Evolutionary conservation across 2,329 filamentous ascomycete genomes (phyloP).

Genomic region (Hypoxylon sp.): DNA sequence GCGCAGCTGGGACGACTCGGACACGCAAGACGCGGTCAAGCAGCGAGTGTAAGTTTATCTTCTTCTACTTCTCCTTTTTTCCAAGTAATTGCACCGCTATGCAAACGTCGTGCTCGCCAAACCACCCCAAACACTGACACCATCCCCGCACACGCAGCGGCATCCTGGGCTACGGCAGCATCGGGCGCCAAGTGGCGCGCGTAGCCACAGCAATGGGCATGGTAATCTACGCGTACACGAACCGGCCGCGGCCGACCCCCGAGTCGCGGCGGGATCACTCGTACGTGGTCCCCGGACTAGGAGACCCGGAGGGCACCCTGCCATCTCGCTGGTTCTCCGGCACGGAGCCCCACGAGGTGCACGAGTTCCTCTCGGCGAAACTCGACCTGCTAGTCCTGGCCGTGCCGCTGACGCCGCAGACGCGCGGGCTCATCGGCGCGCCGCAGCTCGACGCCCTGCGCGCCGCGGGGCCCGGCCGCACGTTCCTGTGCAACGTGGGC

Average conservation of each 20-base stretch:
- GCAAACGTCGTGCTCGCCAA: too few relatives aligned
- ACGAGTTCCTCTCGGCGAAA: conserved; percentile 52
- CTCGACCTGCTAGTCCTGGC: conserved; percentile 54
- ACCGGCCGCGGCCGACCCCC: conserved; percentile 64
- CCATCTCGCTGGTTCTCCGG: conserved; percentile 54
- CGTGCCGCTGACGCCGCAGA: conserved; percentile 52
- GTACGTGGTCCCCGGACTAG: conserved; percentile 70
- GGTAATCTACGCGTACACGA: conserved; percentile 74
- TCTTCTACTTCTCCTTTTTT: too few relatives aligned
- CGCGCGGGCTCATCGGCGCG: conserved; percentile 52
- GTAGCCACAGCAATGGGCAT: conserved; percentile 68
- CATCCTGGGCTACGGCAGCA: conserved; percentile 55
- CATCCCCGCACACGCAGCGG: conserved; percentile 42
- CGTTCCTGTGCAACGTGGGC: conserved; percentile 70
- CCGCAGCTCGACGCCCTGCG: conserved; percentile 50
- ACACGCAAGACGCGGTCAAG: conserved; percentile 56
- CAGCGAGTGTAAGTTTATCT: conserved; percentile 57
- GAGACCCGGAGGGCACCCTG: conserved; percentile 52
- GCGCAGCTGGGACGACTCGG: conserved; percentile 43
- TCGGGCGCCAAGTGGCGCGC: conserved; percentile 54
- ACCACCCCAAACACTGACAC: neutral
- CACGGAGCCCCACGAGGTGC: conserved; percentile 43
- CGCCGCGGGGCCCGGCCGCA: conserved; percentile 49
- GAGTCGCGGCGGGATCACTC: conserved; percentile 65
- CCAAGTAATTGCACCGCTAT: too few relatives aligned